Evolutionary conservation across 176 grass and related monocot genomes (phyloP), one percentile per base, ranked within the genome.

Genomic region (Tillandsia leiboldiana): DNA sequence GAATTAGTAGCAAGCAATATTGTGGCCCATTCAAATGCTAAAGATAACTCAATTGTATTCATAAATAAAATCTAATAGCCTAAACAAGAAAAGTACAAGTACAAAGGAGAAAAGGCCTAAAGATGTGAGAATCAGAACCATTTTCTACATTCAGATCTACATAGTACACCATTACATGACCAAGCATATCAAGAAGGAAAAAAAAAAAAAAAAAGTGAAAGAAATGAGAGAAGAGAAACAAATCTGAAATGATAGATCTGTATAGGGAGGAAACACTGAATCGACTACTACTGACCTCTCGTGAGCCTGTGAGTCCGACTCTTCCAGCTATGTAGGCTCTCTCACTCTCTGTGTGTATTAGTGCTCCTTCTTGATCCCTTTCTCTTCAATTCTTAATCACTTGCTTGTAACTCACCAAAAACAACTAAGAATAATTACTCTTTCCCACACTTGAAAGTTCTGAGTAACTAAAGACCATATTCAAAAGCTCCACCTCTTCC

Each of bases 201-300:
- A 13, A 20, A 69, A 48, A 83, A 85, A 72, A 26, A 76, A 48
- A 67, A 54, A n/a, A 6, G 0, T 1, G 2, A 54, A 13, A 58
- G 2, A 15, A 58, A 20, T 58, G 12, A 58, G 54, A 58, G 15
- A 58, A 58, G 56, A 56, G 56, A 18, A 61, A 22, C 8, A 9
- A 61, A 18, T 15, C 22, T 15, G 15, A 9, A 61, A 56, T 12
- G 3, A 54, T 54, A 11, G 3, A 12, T 54, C 11, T 15, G 1
- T 85, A 77, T 67, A 70, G 70, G 79, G 72, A 77, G 63, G 14
- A 42, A 53, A 72, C 73, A 83, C 80, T 83, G 69, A 56, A 56
- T 56, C 52, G 1, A 56, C 52, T 56, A n/a, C 52, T 12, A 56
- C 12, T 56, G 52, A 56, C 52, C 52, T 56, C 33, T 7, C 6